Evolutionary conservation across 371 early-diverging fungal species (phyloP), one percentile per base, ranked within the genome.

Genomic region (Circinella minor): DNA sequence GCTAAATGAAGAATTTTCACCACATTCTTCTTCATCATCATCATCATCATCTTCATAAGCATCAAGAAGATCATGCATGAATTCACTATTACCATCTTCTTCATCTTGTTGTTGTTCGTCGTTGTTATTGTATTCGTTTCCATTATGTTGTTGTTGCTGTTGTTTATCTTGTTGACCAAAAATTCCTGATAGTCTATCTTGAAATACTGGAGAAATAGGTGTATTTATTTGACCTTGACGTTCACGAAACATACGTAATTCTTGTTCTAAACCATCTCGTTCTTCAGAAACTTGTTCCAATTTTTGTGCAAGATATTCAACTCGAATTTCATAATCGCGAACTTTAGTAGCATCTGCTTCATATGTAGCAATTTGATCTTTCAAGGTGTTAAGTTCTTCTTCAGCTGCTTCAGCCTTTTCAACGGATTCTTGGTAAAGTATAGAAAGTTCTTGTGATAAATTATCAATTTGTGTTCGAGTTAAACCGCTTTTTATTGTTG

Each of bases 301-400:
- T 49, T 80, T 78, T n/a, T 76, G 70, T 5, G 79, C 74, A 18
- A 82, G 64, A 46, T 80, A 82, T 62, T 80, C 80, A 10, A 82
- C 79, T 36, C 83, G 77, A 9, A 82, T 80, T 46, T 82, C 80
- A 55, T 78, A 80, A 60, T 82, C 82, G 36, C 82, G 62, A 4
- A 78, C 80, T 71, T 82, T 82, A 4, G 82, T 82, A 1, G 77
- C 61, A 64, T 76, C 80, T 11, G 75, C 74, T n/a, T 70, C 68
- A 46, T 71, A 73, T 20, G 71, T 67, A 54, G 77, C 80, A 10
- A 77, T 73, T 9, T 78, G 70, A 13, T 61, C n/a, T 72, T 80
- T 64, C 20, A 82, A 46, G 63, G 69, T 47, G 51, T 74, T 49
- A 17, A 82, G 71, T 11, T 64, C 55, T 47, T 78, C 68, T 49